Evolutionary conservation across 2,329 filamentous ascomycete genomes (phyloP).

Genomic region (Penicillium fuscoglaucum): DNA sequence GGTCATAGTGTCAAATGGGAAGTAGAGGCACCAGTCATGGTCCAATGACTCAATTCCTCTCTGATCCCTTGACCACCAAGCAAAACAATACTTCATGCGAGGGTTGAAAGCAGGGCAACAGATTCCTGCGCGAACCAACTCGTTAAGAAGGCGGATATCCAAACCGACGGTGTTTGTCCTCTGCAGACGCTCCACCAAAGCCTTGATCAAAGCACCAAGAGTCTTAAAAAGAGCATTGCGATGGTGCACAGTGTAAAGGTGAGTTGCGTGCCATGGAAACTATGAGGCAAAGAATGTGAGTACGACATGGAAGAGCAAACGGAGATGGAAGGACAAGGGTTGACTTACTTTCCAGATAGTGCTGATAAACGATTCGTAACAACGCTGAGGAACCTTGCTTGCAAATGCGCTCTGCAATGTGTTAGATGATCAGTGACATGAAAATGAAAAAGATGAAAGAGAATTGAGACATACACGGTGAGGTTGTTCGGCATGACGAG

Average conservation of each 20-base stretch:
- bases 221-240: slow-evolving; percentile 49
- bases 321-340: neutral
- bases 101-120: slow-evolving; percentile 48
- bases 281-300: slow-evolving; percentile 22
- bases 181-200: slow-evolving; percentile 67
- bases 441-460: neutral
- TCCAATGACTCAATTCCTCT: neutral
- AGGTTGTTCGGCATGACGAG: slow-evolving; percentile 51
- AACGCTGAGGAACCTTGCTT: slow-evolving; percentile 52
- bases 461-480: slow-evolving; percentile 46
- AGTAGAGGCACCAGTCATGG: slow-evolving; percentile 17
- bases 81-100: slow-evolving; percentile 41
- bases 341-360: slow-evolving; percentile 51
- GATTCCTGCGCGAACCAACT: slow-evolving; percentile 44
- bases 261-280: slow-evolving; percentile 53
- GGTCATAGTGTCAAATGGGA: slow-evolving; percentile 43
- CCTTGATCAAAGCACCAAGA: slow-evolving; percentile 60
- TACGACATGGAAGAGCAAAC: neutral
- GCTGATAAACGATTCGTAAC: slow-evolving; percentile 54
- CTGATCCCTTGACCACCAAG: neutral
- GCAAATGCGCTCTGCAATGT: slow-evolving; percentile 50
- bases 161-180: slow-evolving; percentile 39
- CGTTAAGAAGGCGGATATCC: slow-evolving; percentile 39
- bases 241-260: slow-evolving; percentile 49
- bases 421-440: neutral